These are phyloP conservation scores for Termitomyces sp. DNA, from an alignment of 768 basidiomycete genomes.

Conservation along the genomic window DNA sequence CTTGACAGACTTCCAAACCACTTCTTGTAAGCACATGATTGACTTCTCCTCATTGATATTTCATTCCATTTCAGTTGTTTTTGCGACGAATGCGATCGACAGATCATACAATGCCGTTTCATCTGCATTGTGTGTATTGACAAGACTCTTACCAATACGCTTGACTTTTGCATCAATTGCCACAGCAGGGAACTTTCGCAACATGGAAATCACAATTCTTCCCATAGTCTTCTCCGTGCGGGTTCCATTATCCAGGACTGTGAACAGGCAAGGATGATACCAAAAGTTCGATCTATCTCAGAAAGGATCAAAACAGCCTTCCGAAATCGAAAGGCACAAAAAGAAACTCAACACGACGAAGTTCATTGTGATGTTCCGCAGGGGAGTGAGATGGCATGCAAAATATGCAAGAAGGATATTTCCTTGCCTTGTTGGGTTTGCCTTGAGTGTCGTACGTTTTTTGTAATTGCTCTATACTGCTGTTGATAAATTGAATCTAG, in stretches of 20 bases:
- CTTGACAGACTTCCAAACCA: not conserved
- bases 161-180: conserved; percentile 3
- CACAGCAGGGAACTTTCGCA: not conserved
- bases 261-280: not conserved
- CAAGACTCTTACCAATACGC: not conserved
- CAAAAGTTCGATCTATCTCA: not conserved
- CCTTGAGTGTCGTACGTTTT: too few species aligned
- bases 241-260: not conserved
- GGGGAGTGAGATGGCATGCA: not conserved
- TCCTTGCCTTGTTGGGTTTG: too few species aligned
- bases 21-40: too few species aligned
- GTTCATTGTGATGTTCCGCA: too few species aligned
- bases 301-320: conserved; percentile 2
- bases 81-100: too few species aligned
- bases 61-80: too few species aligned
- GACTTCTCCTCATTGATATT: too few species aligned
- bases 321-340: not conserved
- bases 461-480: too few species aligned
- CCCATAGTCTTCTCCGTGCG: conserved; percentile 1
- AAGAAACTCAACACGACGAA: not conserved
- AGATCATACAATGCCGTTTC: not conserved
- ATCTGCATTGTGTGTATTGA: not conserved
- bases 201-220: not conserved
- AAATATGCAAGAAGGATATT: not conserved
- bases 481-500: too few species aligned